Evolutionary conservation across 306 rosid genomes (phyloP), one percentile per base, ranked within the genome.

Genomic region (Cucumis hystrix): DNA sequence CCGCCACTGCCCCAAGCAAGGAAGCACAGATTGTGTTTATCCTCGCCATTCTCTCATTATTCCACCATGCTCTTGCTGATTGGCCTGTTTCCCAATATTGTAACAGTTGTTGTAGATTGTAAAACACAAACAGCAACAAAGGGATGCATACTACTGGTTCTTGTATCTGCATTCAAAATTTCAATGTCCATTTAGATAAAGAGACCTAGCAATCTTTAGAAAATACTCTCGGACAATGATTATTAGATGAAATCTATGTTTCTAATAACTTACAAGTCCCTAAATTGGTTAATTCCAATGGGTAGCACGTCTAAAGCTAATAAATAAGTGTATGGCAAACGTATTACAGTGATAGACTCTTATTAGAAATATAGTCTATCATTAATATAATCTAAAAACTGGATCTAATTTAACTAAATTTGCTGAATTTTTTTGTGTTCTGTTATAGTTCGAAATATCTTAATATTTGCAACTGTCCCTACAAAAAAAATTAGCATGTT

Each of bases 61-160:
- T 93, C 98, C 98, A 90, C 93, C 98, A 93, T 10, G 83, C 81
- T 76, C 82, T 78, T 20, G 86, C 52, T 64, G 97, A 87, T 6
- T 81, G 74, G 41, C 85, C 83, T 3, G 84, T 25, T 57, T 21
- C 67, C 16, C 87, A 21, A 79, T 79, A 85, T 62, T 91, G 93
- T 1, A 51, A 78, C n/a, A 87, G 6, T 10, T 80, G 83, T 40
- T 82, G 79, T 3, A 81, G 3, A 55, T 21, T 76, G 84, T 77
- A 79, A 6, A 77, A 8, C 74, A 73, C 54, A 12, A 86, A 77
- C 18, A 88, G 25, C 6, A 84, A 21, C 8, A 80, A 11, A 7
- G 73, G 72, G 55, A 91, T 80, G 64, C 75, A 86, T 6, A 77
- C 69, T 4, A 82, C 83, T 9, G 69, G 80, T 60, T 79, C 96